phyloP scores from a whole-genome alignment of 768 basidiomycete species.

The Favolaschia claudopus region DNA sequence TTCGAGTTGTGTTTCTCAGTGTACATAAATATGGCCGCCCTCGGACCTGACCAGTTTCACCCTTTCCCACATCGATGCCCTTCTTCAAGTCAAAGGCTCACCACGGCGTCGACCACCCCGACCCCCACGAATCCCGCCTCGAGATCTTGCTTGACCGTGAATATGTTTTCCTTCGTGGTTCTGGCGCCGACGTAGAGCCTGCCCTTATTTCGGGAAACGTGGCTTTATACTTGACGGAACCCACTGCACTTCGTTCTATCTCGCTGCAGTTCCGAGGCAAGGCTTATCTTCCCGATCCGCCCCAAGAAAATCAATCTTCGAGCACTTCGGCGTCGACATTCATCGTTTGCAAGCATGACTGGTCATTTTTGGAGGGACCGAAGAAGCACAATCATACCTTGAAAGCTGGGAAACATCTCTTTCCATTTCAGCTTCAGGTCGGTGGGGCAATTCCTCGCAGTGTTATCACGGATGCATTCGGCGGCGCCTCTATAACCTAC shows the following conservation, averaged over 20 bases:
- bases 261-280: constrained; percentile 87
- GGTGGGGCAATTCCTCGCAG: constrained; percentile 87
- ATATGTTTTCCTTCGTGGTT: constrained; percentile 75
- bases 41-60: no score
- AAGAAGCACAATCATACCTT: constrained; percentile 84
- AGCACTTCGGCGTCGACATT: constrained; percentile 61
- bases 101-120: background rate
- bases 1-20: no score
- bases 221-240: constrained; percentile 78
- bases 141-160: constrained; percentile 82
- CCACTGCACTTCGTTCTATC: constrained; percentile 84
- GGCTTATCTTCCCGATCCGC: constrained; percentile 68
- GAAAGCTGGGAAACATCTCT: constrained; percentile 91
- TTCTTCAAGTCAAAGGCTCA: constrained; percentile 14
- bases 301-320: constrained; percentile 62
- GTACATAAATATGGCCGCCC: no score
- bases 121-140: constrained; percentile 36
- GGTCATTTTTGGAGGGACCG: constrained; percentile 90
- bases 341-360: constrained; percentile 81
- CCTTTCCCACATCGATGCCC: no score
- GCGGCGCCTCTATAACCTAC: constrained; percentile 78
- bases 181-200: constrained; percentile 84
- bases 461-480: constrained; percentile 60
- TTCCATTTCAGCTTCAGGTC: constrained; percentile 90
- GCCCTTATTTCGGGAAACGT: constrained; percentile 82